These are phyloP conservation scores for Datura wrightii DNA, from an alignment of 257 asterid genomes.

Conservation along the genomic window DNA sequence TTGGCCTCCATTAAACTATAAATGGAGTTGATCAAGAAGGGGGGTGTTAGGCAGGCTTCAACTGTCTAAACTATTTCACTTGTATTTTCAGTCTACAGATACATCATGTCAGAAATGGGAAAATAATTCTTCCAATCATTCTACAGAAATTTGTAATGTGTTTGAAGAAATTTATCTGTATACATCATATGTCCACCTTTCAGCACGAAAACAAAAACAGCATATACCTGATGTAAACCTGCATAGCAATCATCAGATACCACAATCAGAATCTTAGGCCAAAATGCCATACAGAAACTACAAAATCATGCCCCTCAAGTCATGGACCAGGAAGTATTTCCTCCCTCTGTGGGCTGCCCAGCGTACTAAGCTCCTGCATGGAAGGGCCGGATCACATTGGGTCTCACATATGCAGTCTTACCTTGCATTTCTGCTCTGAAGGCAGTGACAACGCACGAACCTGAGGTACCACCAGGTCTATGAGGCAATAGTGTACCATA, in stretches of 20 bases:
- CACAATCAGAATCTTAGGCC: background rate
- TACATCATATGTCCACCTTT: constrained; percentile 4
- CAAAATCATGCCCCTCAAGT: background rate
- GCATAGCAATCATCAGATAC: background rate
- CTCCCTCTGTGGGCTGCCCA: background rate
- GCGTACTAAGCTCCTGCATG: background rate
- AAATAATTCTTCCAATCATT: background rate
- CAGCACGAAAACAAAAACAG: background rate
- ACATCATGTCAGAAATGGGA: constrained; percentile 4
- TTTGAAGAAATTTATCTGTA: background rate
- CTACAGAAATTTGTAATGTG: constrained; percentile 5
- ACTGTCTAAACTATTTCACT: constrained; percentile 19
- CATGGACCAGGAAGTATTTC: background rate
- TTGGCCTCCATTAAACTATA: background rate
- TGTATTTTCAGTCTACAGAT: background rate
- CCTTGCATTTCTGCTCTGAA: background rate
- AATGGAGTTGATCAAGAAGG: background rate
- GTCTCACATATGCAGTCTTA: background rate
- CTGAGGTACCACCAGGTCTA: background rate
- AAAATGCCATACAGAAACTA: background rate
- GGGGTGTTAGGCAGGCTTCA: background rate
- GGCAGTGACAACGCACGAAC: background rate
- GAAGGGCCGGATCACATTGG: background rate
- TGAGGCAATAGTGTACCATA: background rate
- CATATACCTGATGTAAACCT: background rate